Evolutionary conservation across 257 asterid genomes (phyloP).

Genomic region (Paulownia fortunei): DNA sequence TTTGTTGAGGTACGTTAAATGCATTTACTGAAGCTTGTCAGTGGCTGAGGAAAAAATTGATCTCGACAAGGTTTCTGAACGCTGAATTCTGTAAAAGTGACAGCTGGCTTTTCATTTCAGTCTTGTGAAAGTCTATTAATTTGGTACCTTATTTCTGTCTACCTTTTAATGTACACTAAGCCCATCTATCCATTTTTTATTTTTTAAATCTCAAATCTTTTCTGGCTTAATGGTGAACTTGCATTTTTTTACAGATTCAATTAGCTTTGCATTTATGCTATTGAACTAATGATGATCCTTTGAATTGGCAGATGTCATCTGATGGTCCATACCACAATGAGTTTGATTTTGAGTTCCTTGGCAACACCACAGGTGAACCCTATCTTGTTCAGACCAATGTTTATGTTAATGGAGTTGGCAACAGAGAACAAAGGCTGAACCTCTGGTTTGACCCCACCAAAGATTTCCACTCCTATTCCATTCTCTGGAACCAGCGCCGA

Average conservation of each 20-base stretch:
- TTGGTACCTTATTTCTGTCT: background rate
- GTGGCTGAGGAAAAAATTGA: background rate
- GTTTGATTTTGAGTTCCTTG: slow-evolving; percentile 89
- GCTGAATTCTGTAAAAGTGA: background rate
- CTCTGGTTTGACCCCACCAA: slow-evolving; percentile 93
- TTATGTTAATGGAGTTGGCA: slow-evolving; percentile 82
- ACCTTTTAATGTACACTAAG: background rate
- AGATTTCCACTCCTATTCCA: slow-evolving; percentile 78
- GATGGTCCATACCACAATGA: slow-evolving; percentile 83
- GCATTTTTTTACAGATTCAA: background rate
- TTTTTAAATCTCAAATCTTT: too few relatives aligned
- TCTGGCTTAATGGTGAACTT: too few relatives aligned
- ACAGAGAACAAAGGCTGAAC: slow-evolving; percentile 82
- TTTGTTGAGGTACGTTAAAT: slow-evolving; percentile 18
- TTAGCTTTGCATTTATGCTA: background rate
- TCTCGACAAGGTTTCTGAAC: background rate
- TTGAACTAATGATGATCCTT: background rate
- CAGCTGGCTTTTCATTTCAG: slow-evolving; percentile 32
- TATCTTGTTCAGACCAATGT: slow-evolving; percentile 84
- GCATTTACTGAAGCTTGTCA: background rate
- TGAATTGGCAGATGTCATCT: slow-evolving; percentile 76
- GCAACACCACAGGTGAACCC: slow-evolving; percentile 87
- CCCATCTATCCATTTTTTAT: background rate
- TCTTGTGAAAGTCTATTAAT: background rate
- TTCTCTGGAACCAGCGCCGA: slow-evolving; percentile 78